phyloP scores from a whole-genome alignment of 331 rosid genomes.

The Saraca asoca region DNA sequence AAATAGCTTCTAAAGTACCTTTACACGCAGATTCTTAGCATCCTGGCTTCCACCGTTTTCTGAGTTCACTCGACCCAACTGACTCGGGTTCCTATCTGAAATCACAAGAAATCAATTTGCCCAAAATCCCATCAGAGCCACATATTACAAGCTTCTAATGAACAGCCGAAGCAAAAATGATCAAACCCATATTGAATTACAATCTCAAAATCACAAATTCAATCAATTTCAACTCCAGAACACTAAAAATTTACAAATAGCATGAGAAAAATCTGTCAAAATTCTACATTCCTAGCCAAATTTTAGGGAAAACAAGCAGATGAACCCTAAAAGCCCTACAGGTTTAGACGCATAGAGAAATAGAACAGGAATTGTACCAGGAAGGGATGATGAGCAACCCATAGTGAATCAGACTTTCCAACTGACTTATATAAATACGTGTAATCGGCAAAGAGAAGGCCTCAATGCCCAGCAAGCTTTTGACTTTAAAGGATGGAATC shows the following conservation, averaged over 20 bases:
- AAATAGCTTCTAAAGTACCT: constrained; percentile 50
- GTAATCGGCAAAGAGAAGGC: background rate
- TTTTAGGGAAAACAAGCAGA: background rate
- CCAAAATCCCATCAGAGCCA: constrained; percentile 32
- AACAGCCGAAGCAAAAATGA: background rate
- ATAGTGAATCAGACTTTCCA: constrained; percentile 37
- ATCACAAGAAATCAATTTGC: constrained; percentile 35
- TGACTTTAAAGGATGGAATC: background rate
- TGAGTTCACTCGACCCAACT: constrained; percentile 54
- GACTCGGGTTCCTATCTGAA: constrained; percentile 73
- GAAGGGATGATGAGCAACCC: constrained; percentile 89
- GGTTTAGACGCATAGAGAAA: background rate
- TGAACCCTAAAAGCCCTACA: background rate
- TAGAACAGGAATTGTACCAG: constrained; percentile 46
- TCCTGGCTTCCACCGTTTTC: constrained; percentile 72
- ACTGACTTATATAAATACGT: background rate
- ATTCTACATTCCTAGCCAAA: background rate
- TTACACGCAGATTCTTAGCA: constrained; percentile 86
- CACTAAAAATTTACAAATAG: constrained; percentile 3
- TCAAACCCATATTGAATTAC: constrained; percentile 30
- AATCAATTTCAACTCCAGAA: constrained; percentile 31
- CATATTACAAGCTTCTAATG: constrained; percentile 3
- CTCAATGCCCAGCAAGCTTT: background rate
- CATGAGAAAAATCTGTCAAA: background rate
- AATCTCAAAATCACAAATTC: constrained; percentile 3